These are phyloP conservation scores for Stromatinia cepivora DNA, from an alignment of 2,329 filamentous ascomycete species.

Conservation along the genomic window DNA sequence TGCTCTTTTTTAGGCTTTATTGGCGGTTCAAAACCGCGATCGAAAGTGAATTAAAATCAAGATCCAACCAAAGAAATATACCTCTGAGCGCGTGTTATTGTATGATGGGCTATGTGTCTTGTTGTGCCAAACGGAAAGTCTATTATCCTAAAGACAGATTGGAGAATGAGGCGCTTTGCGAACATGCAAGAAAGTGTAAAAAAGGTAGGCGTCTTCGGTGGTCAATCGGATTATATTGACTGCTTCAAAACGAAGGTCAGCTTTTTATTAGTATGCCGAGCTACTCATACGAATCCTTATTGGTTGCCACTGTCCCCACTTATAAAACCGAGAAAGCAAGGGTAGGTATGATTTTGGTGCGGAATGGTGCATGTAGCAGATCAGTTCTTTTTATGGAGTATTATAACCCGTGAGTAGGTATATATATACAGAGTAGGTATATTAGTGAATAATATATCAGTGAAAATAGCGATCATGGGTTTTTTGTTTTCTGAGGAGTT, in stretches of 20 bases:
- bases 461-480: too few relatives aligned
- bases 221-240: not conserved
- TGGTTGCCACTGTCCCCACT: not conserved
- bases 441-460: too few relatives aligned
- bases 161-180: conserved; percentile 31
- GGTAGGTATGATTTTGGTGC: not conserved
- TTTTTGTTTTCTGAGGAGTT: too few relatives aligned
- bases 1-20: not conserved
- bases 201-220: not conserved
- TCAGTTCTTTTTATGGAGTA: not conserved
- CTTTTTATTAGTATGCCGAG: conserved; percentile 4
- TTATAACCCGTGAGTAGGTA: too few relatives aligned
- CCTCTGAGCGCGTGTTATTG: conserved; percentile 38
- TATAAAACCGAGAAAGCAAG: conserved; percentile 10
- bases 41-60: conserved; percentile 15
- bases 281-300: not conserved
- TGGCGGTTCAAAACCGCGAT: conserved; percentile 13
- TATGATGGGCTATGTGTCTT: conserved; percentile 20
- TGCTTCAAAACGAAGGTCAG: not conserved
- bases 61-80: conserved; percentile 26
- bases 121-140: conserved; percentile 28
- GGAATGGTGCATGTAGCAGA: not conserved
- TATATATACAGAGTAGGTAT: too few relatives aligned
- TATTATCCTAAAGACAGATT: conserved; percentile 34
- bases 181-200: conserved; percentile 31